Percentiles rank a stretch among this genome's conserved stretches.
Evolutionary conservation across 768 basidiomycete genomes (phyloP).

Genomic region (Lactarius hengduanensis): DNA sequence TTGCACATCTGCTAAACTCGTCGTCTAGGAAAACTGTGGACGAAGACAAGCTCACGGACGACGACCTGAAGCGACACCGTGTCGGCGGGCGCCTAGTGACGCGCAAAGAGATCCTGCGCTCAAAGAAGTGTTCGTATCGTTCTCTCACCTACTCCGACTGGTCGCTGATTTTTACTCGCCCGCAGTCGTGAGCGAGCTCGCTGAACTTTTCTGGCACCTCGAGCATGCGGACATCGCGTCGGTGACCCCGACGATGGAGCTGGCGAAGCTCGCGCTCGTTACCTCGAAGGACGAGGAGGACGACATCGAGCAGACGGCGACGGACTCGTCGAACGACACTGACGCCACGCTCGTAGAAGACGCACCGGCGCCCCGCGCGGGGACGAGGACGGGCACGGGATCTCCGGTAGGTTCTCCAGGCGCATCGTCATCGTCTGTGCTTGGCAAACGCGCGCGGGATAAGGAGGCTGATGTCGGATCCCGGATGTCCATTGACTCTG

Average conservation of each 20-base stretch:
- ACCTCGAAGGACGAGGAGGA: slow-evolving; percentile 90
- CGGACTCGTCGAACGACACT: slow-evolving; percentile 82
- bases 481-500: slow-evolving; percentile 57
- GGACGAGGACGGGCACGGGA: slow-evolving; percentile 22
- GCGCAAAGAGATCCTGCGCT: slow-evolving; percentile 74
- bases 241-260: slow-evolving; percentile 80
- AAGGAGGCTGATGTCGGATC: slow-evolving; percentile 33
- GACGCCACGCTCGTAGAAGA: slow-evolving; percentile 89
- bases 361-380: slow-evolving; percentile 34
- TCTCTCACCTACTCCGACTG: slow-evolving; percentile 20
- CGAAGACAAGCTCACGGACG: slow-evolving; percentile 73
- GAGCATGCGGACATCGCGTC: slow-evolving; percentile 63
- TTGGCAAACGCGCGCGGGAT: slow-evolving; percentile 65
- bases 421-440: slow-evolving; percentile 39
- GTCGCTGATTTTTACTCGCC: slow-evolving; percentile 11
- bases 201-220: slow-evolving; percentile 73
- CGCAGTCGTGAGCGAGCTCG: slow-evolving; percentile 77
- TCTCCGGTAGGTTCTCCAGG: slow-evolving; percentile 36
- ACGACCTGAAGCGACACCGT: slow-evolving; percentile 77
- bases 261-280: slow-evolving; percentile 88
- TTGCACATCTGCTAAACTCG: slow-evolving; percentile 56
- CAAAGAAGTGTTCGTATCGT: slow-evolving; percentile 64
- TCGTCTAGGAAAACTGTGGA: slow-evolving; percentile 55
- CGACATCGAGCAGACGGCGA: slow-evolving; percentile 68
- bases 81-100: slow-evolving; percentile 87